Percentiles rank a stretch among this genome's conserved stretches.
These are phyloP conservation scores for Pyrenochaeta sp. DNA, from an alignment of 2,329 filamentous ascomycete genomes.

Conservation along the genomic window DNA sequence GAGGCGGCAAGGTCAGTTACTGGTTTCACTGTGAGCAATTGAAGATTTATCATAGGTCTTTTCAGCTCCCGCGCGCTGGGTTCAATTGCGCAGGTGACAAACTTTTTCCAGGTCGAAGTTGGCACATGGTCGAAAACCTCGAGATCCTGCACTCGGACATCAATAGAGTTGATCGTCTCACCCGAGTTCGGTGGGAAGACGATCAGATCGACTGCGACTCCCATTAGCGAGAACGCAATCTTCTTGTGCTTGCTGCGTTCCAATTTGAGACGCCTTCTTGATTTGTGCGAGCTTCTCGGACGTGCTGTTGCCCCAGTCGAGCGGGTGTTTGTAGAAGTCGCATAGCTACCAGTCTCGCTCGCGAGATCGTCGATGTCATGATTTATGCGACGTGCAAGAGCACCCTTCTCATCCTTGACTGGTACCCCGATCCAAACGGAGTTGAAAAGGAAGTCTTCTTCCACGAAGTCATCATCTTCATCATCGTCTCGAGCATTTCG, in stretches of 20 bases:
- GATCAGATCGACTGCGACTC: constrained; percentile 82
- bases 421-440: constrained; percentile 97
- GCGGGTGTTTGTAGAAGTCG: constrained; percentile 64
- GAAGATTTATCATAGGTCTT: constrained; percentile 87
- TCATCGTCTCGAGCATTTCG: constrained; percentile 66
- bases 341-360: constrained; percentile 89
- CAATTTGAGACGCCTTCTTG: constrained; percentile 69
- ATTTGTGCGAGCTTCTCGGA: constrained; percentile 51
- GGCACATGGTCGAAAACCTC: constrained; percentile 95
- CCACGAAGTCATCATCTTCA: constrained; percentile 70
- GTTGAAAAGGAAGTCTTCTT: constrained; percentile 96
- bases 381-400: constrained; percentile 85
- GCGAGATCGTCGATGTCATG: constrained; percentile 82
- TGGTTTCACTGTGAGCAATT: constrained; percentile 87
- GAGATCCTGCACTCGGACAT: constrained; percentile 80
- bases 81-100: constrained; percentile 90
- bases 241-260: constrained; percentile 90
- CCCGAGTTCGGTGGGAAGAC: constrained; percentile 77
- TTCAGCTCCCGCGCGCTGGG: constrained; percentile 85
- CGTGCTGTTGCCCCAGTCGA: constrained; percentile 47
- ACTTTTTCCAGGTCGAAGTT: constrained; percentile 98
- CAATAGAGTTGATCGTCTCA: constrained; percentile 87
- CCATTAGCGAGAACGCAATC: constrained; percentile 90
- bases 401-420: constrained; percentile 81
- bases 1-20: constrained; percentile 83